Base-by-base conservation (phyloP, 352 stramenopile species). In the Phytophthora pseudosyringae region DNA sequence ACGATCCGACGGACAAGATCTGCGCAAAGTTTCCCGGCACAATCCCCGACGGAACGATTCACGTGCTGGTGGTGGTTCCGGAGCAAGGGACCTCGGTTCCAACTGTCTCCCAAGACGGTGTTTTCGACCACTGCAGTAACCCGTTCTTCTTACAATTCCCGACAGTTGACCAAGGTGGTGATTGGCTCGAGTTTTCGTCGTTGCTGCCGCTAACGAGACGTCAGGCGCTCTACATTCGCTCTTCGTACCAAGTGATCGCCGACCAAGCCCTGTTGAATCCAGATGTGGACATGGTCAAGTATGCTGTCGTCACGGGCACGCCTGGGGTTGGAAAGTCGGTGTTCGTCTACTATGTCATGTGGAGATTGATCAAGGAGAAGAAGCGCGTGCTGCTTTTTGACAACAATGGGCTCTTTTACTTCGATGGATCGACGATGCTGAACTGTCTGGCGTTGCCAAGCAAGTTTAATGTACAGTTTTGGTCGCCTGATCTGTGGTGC, bases 301-400 rank as follows among this genome's bases (percentile, higher is more conserved):
- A 76, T 67, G 63, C 47, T 40, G 57, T 73, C 29, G 38, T 79
- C 39, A 79, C 67, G 8, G 71, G 67, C 26, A 74, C 70, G 26
- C 58, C 62, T 59, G 66, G 61, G n/a, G 50, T 68, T 59, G 71
- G 67, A 11, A 79, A 79, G 48, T 78, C 71, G 32, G 44, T 73
- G 35, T 75, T 75, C 26, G 33, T 78, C 45, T 71, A 71, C 60
- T 78, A 75, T 40, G 36, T 25, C 4, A 38, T 52, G 45, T 52
- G 26, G 28, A 52, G 15, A 38, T 52, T 52, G 28, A 39, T 49
- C 21, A 49, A 49, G 41, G n/a, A 29, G 1, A 29, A 52, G 45
- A 52, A 52, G 9, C 45, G 45, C 4, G 26, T 52, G 25, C 16
- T 52, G 28, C 25, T 52, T 52, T 16, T 52, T 16, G 72, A n/a